These are phyloP conservation scores for Auxenochlorella pyrenoidosa DNA, from an alignment of 139 green algal genomes.

Conservation along the genomic window DNA sequence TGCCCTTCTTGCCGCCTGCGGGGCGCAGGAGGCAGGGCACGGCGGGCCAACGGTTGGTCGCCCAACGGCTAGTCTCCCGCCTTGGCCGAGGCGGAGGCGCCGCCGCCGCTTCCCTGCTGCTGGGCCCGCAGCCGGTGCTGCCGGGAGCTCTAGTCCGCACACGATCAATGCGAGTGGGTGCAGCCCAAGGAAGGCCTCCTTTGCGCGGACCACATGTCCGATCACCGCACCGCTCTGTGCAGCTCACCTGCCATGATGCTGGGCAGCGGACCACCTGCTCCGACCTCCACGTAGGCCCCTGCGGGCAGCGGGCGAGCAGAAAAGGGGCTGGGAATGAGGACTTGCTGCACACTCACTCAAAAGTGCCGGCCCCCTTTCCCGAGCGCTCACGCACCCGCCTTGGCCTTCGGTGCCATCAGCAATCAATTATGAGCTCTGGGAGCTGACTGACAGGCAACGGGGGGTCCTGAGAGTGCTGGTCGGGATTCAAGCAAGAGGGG, in stretches of 20 bases:
- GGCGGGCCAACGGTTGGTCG: background rate
- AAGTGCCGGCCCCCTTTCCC: background rate
- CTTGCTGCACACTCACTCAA: background rate
- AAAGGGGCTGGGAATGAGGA: background rate
- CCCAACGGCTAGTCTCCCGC: background rate
- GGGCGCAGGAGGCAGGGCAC: background rate
- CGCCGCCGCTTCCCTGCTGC: background rate
- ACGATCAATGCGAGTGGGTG: background rate
- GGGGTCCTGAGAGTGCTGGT: too few relatives aligned
- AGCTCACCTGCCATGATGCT: slow-evolving; percentile 32
- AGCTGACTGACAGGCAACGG: too few relatives aligned
- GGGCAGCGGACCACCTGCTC: background rate
- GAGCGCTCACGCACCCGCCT: background rate
- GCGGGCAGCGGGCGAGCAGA: background rate
- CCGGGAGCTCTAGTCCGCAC: too few relatives aligned
- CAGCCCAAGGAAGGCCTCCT: background rate
- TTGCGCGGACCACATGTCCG: background rate
- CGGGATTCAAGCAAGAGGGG: too few relatives aligned
- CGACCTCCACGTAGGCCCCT: slow-evolving; percentile 38
- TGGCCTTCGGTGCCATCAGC: slow-evolving; percentile 19
- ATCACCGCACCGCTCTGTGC: background rate
- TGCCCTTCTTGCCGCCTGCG: slow-evolving; percentile 37
- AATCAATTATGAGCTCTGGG: too few relatives aligned
- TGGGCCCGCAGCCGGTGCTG: too few relatives aligned
- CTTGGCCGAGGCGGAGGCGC: background rate